Evolutionary conservation across 305 asterid species (phyloP), one percentile per base, ranked within the genome.

Genomic region (Fraxinus baroniana): DNA sequence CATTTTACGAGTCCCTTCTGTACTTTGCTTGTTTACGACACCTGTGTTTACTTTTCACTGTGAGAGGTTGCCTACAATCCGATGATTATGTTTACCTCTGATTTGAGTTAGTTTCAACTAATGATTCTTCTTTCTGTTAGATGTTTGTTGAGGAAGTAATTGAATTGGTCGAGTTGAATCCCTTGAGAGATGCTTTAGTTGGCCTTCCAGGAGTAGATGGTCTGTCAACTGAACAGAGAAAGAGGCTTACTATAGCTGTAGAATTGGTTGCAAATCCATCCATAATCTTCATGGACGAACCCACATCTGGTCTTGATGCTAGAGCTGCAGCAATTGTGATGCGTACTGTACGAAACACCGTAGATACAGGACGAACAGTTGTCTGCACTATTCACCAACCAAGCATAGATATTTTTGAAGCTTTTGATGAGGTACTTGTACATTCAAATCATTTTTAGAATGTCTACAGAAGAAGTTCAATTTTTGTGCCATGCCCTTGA

Each of bases 281-380:
- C 66, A 93, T 95, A 78, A 92, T 95, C 86, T 95, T 95, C 93
- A 95, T 95, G 99, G 99, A 95, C 78, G 99, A 95, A 74, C 99
- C 98, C 7, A 95, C 99, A 22, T 92, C 99, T 12, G 97, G 99
- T 0, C 98, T 95, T 28, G 99, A 95, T 87, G 99, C 99, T 80
- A 89, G 98, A 88, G 97, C 99, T 76, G 99, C 99, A 66, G 99
- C 99, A n/a, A 93, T 96, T 49, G 98, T 96, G 85, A 96, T 94
- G 99, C 83, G 99, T 60, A 86, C 99, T 5, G 99, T 96, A 32
- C 91, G 99, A 28, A 96, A 94, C 89, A 96, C 98, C 0, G 98
- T 95, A 4, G 98, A 93, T 77, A 95, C 98, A 0, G 98, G 98
- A 28, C 86, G 98, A 81, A 93, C 98, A 7, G 98, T 95, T 13